Evolutionary conservation across 2,329 filamentous ascomycete genomes (phyloP).

Genomic region (Aspergillus floridensis): DNA sequence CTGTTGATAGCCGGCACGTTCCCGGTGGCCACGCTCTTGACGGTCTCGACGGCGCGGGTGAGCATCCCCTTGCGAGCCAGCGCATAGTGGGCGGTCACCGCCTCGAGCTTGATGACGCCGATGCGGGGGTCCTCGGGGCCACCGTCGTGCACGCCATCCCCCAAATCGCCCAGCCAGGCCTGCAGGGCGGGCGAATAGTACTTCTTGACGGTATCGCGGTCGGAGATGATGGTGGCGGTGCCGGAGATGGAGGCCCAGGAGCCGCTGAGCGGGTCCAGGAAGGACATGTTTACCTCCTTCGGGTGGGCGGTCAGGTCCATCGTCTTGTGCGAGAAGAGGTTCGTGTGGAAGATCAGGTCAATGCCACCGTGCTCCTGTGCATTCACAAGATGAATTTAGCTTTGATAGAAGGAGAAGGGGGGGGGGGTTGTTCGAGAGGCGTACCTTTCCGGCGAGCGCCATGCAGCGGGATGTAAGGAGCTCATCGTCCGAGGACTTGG

Average conservation of each 20-base stretch:
- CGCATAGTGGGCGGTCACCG: conserved; percentile 70
- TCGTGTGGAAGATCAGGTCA: conserved; percentile 87
- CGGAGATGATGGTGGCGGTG: conserved; percentile 65
- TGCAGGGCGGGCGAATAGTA: conserved; percentile 73
- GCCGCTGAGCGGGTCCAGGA: conserved; percentile 67
- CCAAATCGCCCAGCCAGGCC: conserved; percentile 83
- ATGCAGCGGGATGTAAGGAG: conserved; percentile 78
- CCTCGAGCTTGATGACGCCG: conserved; percentile 73
- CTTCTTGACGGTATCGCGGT: conserved; percentile 66
- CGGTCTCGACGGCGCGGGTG: conserved; percentile 66
- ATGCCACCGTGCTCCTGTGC: conserved; percentile 70
- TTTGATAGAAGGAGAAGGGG: background rate
- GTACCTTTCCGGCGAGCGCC: conserved; percentile 75
- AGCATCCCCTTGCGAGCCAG: conserved; percentile 62
- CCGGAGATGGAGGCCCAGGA: conserved; percentile 90
- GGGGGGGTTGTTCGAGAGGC: background rate
- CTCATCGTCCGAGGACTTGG: conserved; percentile 60
- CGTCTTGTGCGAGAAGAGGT: conserved; percentile 85
- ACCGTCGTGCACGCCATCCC: conserved; percentile 79
- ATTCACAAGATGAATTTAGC: background rate
- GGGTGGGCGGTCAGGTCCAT: conserved; percentile 71
- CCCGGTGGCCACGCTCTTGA: conserved; percentile 72
- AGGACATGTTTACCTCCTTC: conserved; percentile 73
- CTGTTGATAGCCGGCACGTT: conserved; percentile 71
- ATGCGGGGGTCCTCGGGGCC: conserved; percentile 78